Evolutionary conservation across 1,139 yeast species (phyloP), one percentile per base, ranked within the genome.

Genomic region (Maudiozyma humilis): DNA sequence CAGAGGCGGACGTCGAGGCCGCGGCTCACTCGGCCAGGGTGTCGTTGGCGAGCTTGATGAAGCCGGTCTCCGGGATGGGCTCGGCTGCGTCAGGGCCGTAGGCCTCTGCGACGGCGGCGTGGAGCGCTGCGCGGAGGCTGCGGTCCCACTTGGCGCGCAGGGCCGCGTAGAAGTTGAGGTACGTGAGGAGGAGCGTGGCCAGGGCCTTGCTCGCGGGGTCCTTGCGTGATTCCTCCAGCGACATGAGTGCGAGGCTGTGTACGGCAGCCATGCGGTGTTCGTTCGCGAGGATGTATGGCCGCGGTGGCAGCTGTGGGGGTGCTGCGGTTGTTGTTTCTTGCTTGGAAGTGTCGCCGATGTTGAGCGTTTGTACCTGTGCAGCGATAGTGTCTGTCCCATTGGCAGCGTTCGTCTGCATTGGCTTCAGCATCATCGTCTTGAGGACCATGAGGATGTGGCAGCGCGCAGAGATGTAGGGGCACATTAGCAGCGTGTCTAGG

Each of bases 401-500:
- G 6, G 16, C 38, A 5, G 30, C 3, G 5, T 16, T 20, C 2
- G 14, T 20, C 3, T 29, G 30, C 12, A 39, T 37, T 32, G 31
- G 47, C 45, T 48, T 70, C 65, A 25, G 60, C 51, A 76, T 64
- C 47, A 86, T 68, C 50, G 79, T 84, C 59, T 83, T 87, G 53
- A 86, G 70, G 23, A 85, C 75, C 2, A 81, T 77, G 14, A 85
- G 71, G 41, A 81, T 66, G 2, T 78, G 77, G 23, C 79, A 71
- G 51, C 79, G 78, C 18, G 76, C 74, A 37, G 71, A 70, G 36
- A 72, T 76, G 59, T 71, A 79, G 1, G 95, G 94, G 57, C 94
- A 85, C 45, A 75, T 70, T 31, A 69, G 66, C 46, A 89, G 68
- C 0, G 91, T 73, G 57, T 85, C 91, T 34, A 71, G 57, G 17